phyloP scores from a whole-genome alignment of 306 rosid genomes.

The Boehmeria nivea region DNA sequence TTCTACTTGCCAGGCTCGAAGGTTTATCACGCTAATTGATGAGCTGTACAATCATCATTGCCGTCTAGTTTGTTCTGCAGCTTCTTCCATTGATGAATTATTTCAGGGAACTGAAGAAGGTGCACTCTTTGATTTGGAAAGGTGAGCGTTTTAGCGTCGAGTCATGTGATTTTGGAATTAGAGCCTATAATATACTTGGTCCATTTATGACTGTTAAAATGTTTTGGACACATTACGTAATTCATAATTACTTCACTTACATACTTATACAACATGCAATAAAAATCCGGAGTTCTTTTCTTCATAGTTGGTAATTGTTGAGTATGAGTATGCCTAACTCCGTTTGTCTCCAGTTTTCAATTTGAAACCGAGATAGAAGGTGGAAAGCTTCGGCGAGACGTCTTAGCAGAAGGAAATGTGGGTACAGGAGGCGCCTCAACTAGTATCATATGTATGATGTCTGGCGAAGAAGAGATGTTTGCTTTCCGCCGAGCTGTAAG shows the following conservation, averaged over 20 bases:
- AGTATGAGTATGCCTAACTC: not conserved
- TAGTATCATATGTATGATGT: slow-evolving; percentile 63
- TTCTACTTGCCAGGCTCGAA: slow-evolving; percentile 59
- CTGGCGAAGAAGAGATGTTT: slow-evolving; percentile 95
- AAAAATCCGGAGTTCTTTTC: not conserved
- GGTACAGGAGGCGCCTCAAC: slow-evolving; percentile 66
- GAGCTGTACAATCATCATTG: slow-evolving; percentile 94
- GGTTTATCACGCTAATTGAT: slow-evolving; percentile 86
- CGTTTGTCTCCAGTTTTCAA: slow-evolving; percentile 69
- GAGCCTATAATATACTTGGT: too few species aligned
- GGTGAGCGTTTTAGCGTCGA: slow-evolving; percentile 38
- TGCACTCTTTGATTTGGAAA: slow-evolving; percentile 86
- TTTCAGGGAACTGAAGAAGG: slow-evolving; percentile 98
- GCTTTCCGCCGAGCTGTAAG: slow-evolving; percentile 95
- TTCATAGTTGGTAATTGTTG: slow-evolving; percentile 11
- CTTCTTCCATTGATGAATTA: slow-evolving; percentile 77
- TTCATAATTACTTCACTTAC: too few species aligned
- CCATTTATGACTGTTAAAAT: too few species aligned
- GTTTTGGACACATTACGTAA: too few species aligned
- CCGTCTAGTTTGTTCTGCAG: slow-evolving; percentile 68
- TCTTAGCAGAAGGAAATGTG: slow-evolving; percentile 71
- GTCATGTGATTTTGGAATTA: not conserved
- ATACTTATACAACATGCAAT: not conserved
- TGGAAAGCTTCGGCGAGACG: slow-evolving; percentile 70
- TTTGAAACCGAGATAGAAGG: slow-evolving; percentile 91